Percentiles rank a stretch among this genome's conserved stretches.
These are phyloP conservation scores for Fusarium gaditjirri DNA, from an alignment of 2,329 filamentous ascomycete genomes.

Conservation along the genomic window DNA sequence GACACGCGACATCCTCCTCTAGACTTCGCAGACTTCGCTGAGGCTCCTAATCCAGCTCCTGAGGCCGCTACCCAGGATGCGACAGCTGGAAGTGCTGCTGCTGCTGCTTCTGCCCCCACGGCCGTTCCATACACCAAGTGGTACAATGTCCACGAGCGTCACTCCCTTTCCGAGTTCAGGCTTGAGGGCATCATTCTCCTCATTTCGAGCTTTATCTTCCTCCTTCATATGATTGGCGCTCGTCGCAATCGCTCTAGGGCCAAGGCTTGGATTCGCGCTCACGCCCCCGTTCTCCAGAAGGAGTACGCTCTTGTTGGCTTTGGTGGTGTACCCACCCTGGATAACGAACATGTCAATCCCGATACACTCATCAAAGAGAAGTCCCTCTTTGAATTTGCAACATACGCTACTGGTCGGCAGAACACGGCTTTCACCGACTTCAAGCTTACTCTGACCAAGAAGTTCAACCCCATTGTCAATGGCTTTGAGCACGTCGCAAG, in stretches of 20 bases:
- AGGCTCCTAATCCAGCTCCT: slow-evolving; percentile 74
- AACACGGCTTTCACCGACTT: slow-evolving; percentile 93
- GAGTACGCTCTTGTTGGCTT: slow-evolving; percentile 94
- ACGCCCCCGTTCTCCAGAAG: slow-evolving; percentile 75
- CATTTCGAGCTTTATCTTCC: slow-evolving; percentile 77
- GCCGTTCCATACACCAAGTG: slow-evolving; percentile 85
- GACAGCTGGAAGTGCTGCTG: slow-evolving; percentile 57
- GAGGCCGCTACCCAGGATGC: slow-evolving; percentile 60
- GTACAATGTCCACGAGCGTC: slow-evolving; percentile 96
- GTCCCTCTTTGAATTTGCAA: slow-evolving; percentile 84
- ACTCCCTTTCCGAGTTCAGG: slow-evolving; percentile 84
- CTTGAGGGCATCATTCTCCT: slow-evolving; percentile 85
- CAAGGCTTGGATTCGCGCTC: slow-evolving; percentile 80
- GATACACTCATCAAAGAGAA: slow-evolving; percentile 79
- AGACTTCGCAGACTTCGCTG: slow-evolving; percentile 97
- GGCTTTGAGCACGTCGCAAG: slow-evolving; percentile 73
- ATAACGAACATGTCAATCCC: slow-evolving; percentile 52
- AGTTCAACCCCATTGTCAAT: slow-evolving; percentile 80
- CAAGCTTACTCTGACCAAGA: slow-evolving; percentile 82
- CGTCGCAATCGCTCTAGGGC: slow-evolving; percentile 83
- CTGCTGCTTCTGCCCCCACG: slow-evolving; percentile 50
- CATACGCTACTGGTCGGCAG: slow-evolving; percentile 90
- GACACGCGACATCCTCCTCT: slow-evolving; percentile 37
- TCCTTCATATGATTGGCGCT: slow-evolving; percentile 84
- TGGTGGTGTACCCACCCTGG: slow-evolving; percentile 63